Evolutionary conservation across 2,329 filamentous ascomycete genomes (phyloP), one percentile per base, ranked within the genome.

Genomic region (Talaromyces sp.): DNA sequence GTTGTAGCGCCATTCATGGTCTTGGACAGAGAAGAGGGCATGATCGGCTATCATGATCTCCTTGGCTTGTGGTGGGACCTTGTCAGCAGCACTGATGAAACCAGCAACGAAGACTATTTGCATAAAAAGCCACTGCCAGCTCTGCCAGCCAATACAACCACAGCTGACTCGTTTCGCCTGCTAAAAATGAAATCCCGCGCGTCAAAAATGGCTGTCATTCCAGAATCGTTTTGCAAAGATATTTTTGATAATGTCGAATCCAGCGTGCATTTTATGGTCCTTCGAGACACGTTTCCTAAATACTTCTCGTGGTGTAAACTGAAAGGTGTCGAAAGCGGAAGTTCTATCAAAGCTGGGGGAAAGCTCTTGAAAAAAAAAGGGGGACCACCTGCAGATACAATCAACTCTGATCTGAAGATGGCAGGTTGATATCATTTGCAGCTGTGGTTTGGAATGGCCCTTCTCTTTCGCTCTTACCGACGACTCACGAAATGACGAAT

Each of bases 291-390:
- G 10, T 57, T 57, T 23, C 34, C 40, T 5, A 50, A 31, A 57
- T 57, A 30, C 23, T 23, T 57, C 12, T 30, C 50, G n/a, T 53
- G 50, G 50, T 12, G 63, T 62, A 65, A 60, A 61, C 14, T 61
- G 44, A 47, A 47, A 23, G 23, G 14, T 47, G n/a, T 5, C 2
- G 44, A 47, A 18, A 27, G 44, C 44, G 18, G 18, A n/a, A 47
- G 4, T 44, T 18, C 14, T 44, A 44, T 8, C 18, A 23, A 10
- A 2, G 7, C n/a, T 9, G 42, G 42, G 3, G 42, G n/a, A 36
- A 36, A 12, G 40, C 12, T 42, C n/a, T 12, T 16, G 40, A 7
- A 42, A 42, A 42, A 4, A 23, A 23, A 23, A 23, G 23, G 23
- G 23, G 23, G 23, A n/a, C 36, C 12, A 42, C 3, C 40, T 42